These are phyloP conservation scores for Aspergillus chevalieri DNA, from an alignment of 2,329 filamentous ascomycete genomes.

Conservation along the genomic window DNA sequence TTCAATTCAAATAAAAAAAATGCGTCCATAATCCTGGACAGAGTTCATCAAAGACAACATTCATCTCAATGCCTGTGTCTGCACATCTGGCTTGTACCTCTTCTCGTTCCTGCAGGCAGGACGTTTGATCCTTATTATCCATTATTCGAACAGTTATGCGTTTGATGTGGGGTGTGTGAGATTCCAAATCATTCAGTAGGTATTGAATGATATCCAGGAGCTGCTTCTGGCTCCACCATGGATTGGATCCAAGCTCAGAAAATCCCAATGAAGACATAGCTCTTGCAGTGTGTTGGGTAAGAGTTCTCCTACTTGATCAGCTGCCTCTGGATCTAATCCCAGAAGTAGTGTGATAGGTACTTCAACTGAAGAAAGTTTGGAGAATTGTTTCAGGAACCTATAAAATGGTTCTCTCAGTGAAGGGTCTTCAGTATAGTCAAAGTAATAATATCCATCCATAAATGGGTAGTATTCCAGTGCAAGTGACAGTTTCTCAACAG, in stretches of 20 bases:
- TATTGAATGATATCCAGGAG: slow-evolving; percentile 1
- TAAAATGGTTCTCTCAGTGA: neutral
- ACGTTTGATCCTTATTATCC: neutral
- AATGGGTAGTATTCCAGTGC: slow-evolving; percentile 3
- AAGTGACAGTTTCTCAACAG: slow-evolving; percentile 1
- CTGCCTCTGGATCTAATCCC: neutral
- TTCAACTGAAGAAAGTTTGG: neutral
- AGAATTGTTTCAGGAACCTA: neutral
- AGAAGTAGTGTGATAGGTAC: slow-evolving; percentile 1
- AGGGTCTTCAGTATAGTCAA: neutral
- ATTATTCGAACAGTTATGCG: neutral
- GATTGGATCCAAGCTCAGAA: neutral
- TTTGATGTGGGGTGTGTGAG: neutral
- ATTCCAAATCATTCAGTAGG: neutral
- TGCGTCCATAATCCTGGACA: slow-evolving; percentile 3
- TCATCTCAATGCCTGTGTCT: neutral
- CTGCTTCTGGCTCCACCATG: neutral
- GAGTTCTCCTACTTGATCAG: neutral
- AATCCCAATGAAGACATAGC: slow-evolving; percentile 1
- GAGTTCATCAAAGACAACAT: slow-evolving; percentile 2
- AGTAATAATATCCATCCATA: neutral
- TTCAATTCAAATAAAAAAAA: neutral
- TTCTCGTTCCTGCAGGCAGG: neutral
- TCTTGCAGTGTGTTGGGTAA: neutral
- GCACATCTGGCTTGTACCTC: neutral